These are phyloP conservation scores for Wickerhamomyces chaumierensis DNA, from an alignment of 805 yeast genomes.

Conservation along the genomic window DNA sequence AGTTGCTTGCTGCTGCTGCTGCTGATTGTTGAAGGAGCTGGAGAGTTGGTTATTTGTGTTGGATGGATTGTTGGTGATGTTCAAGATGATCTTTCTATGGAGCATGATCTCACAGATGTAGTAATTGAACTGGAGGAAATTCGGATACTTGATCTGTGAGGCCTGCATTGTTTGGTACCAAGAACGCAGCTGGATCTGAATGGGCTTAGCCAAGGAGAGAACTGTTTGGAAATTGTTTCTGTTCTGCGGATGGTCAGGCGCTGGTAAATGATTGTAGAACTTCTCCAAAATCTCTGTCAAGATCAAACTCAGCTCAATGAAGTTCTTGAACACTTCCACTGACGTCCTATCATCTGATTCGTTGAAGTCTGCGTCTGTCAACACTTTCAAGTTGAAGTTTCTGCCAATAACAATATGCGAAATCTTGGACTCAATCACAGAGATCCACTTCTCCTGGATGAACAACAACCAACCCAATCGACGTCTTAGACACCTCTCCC, in stretches of 20 bases:
- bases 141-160: slow-evolving; percentile 37
- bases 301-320: slow-evolving; percentile 56
- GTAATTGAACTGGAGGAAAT: slow-evolving; percentile 66
- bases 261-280: slow-evolving; percentile 39
- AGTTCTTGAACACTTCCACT: slow-evolving; percentile 35
- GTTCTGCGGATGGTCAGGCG: neutral
- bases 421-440: slow-evolving; percentile 74
- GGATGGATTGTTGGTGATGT: slow-evolving; percentile 25
- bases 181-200: slow-evolving; percentile 56
- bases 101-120: slow-evolving; percentile 79
- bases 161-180: slow-evolving; percentile 64
- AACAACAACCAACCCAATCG: slow-evolving; percentile 94
- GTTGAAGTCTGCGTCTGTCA: slow-evolving; percentile 68
- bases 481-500: slow-evolving; percentile 87
- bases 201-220: slow-evolving; percentile 67
- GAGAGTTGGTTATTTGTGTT: too few relatives aligned
- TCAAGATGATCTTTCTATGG: slow-evolving; percentile 64
- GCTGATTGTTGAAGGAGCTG: neutral
- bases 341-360: slow-evolving; percentile 21
- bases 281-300: slow-evolving; percentile 61
- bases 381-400: slow-evolving; percentile 70
- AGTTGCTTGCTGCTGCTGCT: too few relatives aligned
- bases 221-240: slow-evolving; percentile 1
- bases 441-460: slow-evolving; percentile 85
- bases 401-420: slow-evolving; percentile 61